Evolutionary conservation across 1,284 basidiomycete genomes (phyloP), one percentile per base, ranked within the genome.

Genomic region (Leccinum angustisporum): DNA sequence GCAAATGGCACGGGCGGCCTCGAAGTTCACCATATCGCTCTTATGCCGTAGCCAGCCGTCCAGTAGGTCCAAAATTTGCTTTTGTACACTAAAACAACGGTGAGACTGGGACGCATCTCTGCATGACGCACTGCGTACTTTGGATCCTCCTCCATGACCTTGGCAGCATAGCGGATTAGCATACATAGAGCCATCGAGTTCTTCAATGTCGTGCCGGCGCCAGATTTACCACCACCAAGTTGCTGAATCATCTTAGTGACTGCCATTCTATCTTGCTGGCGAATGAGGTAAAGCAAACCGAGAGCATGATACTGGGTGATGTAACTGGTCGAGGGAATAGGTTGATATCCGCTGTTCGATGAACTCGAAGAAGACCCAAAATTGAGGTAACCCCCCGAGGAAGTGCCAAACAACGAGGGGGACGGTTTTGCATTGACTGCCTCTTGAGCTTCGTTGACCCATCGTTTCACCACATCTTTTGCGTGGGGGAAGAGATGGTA

Each of bases 1-100:
- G 75, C 96, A 98, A 66, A 99, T 97, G 18, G 91, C 96, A 58
- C 97, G 89, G 5, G 97, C 97, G 33, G 97, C 97, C 77, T 99
- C 97, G 70, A 97, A 94, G 80, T 98, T 99, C 75, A 99, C 97
- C 97, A 98, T 99, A 77, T 99, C 97, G 73, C 95, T 97, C 83
- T 99, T 99, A 80, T 99, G 97, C 64, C 96, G 88, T 63, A 99
- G 82, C 88, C 96, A 97, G 50, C 92, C 90, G 75, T 99, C 97
- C 58, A 99, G 83, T 54, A 98, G 85, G 70, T 98, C 97, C 63
- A 95, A 83, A 86, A 99, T 98, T 71, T 93, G 94, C 67, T 85
- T 89, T 78, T 96, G 94, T 50, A 95, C 81, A 70, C 95, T 97
- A 18, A 21, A 58, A 50, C 58, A 38, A 46, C 1, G 48, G 53